Conservation (phyloP, 2,329 filamentous ascomycete genomes). For the Claviceps paspali region DNA sequence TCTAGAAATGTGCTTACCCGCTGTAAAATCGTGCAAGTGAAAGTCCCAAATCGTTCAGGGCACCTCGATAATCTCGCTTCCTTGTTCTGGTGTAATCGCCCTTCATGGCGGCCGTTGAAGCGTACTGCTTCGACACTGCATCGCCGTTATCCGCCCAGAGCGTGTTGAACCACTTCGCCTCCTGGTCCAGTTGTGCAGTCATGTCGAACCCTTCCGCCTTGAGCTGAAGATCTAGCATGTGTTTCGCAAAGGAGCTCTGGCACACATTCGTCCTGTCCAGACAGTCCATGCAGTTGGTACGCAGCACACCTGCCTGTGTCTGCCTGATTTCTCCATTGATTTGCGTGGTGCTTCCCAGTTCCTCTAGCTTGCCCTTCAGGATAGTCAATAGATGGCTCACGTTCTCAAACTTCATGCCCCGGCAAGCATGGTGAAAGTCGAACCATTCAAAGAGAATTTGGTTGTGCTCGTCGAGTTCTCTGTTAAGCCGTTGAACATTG, state of each 20-base stretch:
- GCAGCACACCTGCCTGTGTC: slow-evolving; percentile 59
- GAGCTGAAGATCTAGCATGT: slow-evolving; percentile 67
- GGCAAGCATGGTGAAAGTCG: slow-evolving; percentile 83
- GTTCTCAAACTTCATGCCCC: slow-evolving; percentile 97
- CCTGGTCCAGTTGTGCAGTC: slow-evolving; percentile 58
- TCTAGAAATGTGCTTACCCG: slow-evolving; percentile 30
- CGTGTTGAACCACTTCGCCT: slow-evolving; percentile 86
- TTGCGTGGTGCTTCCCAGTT: slow-evolving; percentile 55
- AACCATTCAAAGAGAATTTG: slow-evolving; percentile 73
- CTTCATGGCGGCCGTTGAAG: slow-evolving; percentile 88
- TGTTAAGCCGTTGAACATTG: slow-evolving; percentile 51
- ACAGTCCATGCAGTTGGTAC: slow-evolving; percentile 98
- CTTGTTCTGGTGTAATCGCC: slow-evolving; percentile 88
- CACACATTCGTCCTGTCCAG: slow-evolving; percentile 92
- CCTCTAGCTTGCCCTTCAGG: slow-evolving; percentile 51
- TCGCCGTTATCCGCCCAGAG: slow-evolving; percentile 98
- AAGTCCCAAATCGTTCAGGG: slow-evolving; percentile 77
- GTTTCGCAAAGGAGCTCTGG: slow-evolving; percentile 77
- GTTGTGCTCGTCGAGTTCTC: slow-evolving; percentile 32
- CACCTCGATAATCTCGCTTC: slow-evolving; percentile 81
- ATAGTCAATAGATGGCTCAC: slow-evolving; percentile 64
- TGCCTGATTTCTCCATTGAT: slow-evolving; percentile 25
- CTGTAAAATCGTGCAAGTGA: slow-evolving; percentile 65
- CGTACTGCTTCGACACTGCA: slow-evolving; percentile 88
- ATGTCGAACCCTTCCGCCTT: slow-evolving; percentile 62